Evolutionary conservation across 2,329 filamentous ascomycete species (phyloP).

Genomic region (Epichloe hybrida): DNA sequence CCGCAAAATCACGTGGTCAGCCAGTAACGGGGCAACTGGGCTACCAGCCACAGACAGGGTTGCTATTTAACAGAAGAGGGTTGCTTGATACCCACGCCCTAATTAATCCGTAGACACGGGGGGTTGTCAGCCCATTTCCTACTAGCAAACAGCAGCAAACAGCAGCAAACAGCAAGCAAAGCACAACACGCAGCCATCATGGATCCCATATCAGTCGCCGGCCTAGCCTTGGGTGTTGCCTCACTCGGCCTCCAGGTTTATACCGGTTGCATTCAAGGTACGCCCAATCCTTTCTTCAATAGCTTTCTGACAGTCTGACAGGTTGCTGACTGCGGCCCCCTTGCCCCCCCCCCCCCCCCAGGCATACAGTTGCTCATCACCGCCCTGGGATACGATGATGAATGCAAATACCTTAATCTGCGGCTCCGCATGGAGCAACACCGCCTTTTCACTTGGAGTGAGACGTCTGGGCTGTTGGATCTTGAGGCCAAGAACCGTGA

Average conservation of each 20-base stretch:
- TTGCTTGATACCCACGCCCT: too few relatives aligned
- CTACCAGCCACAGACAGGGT: too few relatives aligned
- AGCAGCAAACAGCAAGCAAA: neutral
- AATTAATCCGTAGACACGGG: too few relatives aligned
- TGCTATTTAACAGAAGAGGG: too few relatives aligned
- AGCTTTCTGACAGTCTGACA: neutral
- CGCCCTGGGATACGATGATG: constrained; percentile 32
- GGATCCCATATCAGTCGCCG: constrained; percentile 30
- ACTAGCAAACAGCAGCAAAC: neutral
- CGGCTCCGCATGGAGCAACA: constrained; percentile 37
- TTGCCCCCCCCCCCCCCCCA: neutral
- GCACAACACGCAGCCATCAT: constrained; percentile 11
- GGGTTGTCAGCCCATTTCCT: too few relatives aligned
- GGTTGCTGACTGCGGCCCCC: neutral
- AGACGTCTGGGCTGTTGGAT: constrained; percentile 33
- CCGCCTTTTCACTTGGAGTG: constrained; percentile 34
- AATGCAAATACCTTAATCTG: constrained; percentile 34
- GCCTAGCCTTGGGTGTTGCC: constrained; percentile 30
- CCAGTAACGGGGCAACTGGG: too few relatives aligned
- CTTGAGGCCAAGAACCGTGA: constrained; percentile 26
- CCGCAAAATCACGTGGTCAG: too few relatives aligned
- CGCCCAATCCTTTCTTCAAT: neutral
- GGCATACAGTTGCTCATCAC: constrained; percentile 33
- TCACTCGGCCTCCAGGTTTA: constrained; percentile 33
- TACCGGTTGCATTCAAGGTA: constrained; percentile 31